phyloP scores from a whole-genome alignment of 257 asterid genomes.

The Catharanthus roseus region DNA sequence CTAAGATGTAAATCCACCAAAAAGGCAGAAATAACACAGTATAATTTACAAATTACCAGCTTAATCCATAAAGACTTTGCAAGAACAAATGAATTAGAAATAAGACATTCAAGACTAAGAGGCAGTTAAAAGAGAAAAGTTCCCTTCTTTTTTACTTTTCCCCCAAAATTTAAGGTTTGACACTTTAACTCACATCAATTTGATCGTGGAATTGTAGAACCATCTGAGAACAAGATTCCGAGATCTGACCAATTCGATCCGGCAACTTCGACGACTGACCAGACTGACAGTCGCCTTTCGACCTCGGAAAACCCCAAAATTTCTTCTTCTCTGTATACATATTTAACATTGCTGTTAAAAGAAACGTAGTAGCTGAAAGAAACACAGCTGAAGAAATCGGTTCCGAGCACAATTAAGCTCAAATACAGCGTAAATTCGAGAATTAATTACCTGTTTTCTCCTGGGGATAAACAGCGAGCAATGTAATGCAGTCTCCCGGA shows the following conservation, averaged over 20 bases:
- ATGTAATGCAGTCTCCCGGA: conserved; percentile 64
- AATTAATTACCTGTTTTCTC: conserved; percentile 30
- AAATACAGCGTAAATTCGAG: not conserved
- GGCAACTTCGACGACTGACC: conserved; percentile 28
- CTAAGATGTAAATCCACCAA: not conserved
- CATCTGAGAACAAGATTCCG: conserved; percentile 82
- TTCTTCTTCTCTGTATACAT: conserved; percentile 38
- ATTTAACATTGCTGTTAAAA: not conserved
- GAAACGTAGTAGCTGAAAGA: too few species aligned
- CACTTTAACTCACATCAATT: conserved; percentile 40
- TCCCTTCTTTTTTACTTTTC: not conserved
- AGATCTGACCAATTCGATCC: conserved; percentile 59
- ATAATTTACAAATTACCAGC: not conserved
- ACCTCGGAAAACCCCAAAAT: conserved; percentile 63
- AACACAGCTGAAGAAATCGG: not conserved
- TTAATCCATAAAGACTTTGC: not conserved
- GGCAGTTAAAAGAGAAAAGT: not conserved
- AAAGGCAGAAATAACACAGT: not conserved
- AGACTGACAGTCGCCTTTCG: conserved; percentile 46
- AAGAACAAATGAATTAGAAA: not conserved
- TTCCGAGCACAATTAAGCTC: not conserved
- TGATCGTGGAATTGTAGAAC: conserved; percentile 65
- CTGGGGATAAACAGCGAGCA: conserved; percentile 54
- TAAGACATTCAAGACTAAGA: not conserved
- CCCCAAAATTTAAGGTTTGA: not conserved